A percentile compares a stretch with the other conserved stretches of the same genome.
Evolutionary conservation across 2,329 filamentous ascomycete genomes (phyloP).

Genomic region (Cladosporium halotolerans): DNA sequence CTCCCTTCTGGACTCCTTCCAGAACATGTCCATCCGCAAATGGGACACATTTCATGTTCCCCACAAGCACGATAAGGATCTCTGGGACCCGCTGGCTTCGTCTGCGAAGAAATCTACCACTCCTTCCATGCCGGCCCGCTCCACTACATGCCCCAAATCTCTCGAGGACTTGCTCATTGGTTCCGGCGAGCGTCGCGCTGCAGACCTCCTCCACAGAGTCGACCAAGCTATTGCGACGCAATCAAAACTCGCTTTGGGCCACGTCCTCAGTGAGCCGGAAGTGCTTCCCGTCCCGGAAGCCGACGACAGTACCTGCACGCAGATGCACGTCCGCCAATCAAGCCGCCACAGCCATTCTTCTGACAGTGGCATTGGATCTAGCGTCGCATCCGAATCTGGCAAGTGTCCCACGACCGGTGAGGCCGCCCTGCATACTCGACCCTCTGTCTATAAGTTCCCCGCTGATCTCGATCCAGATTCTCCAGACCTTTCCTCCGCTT

Average conservation of each 20-base stretch:
- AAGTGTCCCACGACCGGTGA: constrained; percentile 11
- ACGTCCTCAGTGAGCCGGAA: constrained; percentile 43
- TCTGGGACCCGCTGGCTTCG: constrained; percentile 32
- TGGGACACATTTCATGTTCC: constrained; percentile 44
- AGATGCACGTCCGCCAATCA: constrained; percentile 45
- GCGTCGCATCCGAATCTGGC: constrained; percentile 45
- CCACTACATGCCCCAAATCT: constrained; percentile 43
- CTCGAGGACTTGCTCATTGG: constrained; percentile 44
- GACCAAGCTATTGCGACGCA: constrained; percentile 38
- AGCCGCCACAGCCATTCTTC: constrained; percentile 64
- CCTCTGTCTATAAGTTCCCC: not conserved
- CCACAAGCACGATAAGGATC: constrained; percentile 36
- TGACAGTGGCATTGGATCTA: constrained; percentile 84
- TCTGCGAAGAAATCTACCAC: constrained; percentile 16
- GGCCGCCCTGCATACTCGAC: constrained; percentile 4
- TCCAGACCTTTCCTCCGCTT: constrained; percentile 18
- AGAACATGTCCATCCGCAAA: constrained; percentile 43
- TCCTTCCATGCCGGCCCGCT: constrained; percentile 40
- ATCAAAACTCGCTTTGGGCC: constrained; percentile 29
- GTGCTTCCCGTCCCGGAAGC: constrained; percentile 44
- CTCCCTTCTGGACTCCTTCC: constrained; percentile 32
- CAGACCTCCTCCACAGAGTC: constrained; percentile 39
- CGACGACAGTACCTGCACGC: constrained; percentile 30
- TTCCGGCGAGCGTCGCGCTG: constrained; percentile 39
- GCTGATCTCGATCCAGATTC: constrained; percentile 15